phyloP scores from a whole-genome alignment of 2,329 filamentous ascomycete species.

The Pseudocercospora vitis region DNA sequence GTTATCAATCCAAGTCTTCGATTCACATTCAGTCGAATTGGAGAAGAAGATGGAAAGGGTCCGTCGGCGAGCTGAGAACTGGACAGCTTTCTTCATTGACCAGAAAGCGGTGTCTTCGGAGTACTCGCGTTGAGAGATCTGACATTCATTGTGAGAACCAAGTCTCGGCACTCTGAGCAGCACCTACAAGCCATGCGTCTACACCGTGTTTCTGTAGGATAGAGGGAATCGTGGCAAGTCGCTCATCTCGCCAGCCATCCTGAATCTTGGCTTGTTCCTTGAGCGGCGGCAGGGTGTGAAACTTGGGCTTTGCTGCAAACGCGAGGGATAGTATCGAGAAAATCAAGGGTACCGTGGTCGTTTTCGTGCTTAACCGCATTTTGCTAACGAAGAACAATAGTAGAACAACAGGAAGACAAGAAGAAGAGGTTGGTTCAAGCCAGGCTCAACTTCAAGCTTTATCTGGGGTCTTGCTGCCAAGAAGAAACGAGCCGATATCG shows the following conservation, averaged over 20 bases:
- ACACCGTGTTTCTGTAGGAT: conserved; percentile 22
- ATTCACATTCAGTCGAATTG: not conserved
- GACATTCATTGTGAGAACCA: not conserved
- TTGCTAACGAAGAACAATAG: too few species aligned
- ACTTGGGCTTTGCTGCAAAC: not conserved
- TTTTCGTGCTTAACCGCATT: too few species aligned
- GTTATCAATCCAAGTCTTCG: conserved; percentile 25
- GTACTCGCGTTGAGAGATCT: conserved; percentile 27
- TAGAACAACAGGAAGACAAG: too few species aligned
- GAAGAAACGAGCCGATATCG: too few species aligned
- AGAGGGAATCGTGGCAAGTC: conserved; percentile 21
- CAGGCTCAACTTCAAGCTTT: too few species aligned
- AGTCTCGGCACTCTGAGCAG: not conserved
- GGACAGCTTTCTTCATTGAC: conserved; percentile 26
- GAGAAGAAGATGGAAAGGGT: conserved; percentile 26
- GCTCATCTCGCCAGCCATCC: conserved; percentile 25
- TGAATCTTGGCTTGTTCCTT: conserved; percentile 24
- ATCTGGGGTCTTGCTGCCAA: too few species aligned
- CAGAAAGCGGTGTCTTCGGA: conserved; percentile 29
- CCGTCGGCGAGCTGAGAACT: conserved; percentile 26
- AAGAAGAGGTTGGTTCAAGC: too few species aligned
- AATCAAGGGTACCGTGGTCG: too few species aligned
- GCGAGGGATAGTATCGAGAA: too few species aligned
- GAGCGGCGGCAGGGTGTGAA: conserved; percentile 13
- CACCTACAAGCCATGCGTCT: conserved; percentile 26